Evolutionary conservation across 1,139 yeast species (phyloP).

Genomic region (Yamadazyma pseudoaaseri): DNA sequence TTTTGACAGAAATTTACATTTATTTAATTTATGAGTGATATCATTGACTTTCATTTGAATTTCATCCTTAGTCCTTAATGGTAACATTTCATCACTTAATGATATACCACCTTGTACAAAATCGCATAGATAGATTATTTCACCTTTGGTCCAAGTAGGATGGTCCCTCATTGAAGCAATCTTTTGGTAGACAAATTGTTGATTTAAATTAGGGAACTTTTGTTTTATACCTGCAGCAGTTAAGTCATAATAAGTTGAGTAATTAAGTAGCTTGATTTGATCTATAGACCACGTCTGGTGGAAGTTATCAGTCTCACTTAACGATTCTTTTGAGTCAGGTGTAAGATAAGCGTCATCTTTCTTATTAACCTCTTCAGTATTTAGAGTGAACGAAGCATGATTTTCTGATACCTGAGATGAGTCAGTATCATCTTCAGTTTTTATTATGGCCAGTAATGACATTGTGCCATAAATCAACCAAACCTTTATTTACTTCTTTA

Average conservation of each 20-base stretch:
- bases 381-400: constrained; percentile 3
- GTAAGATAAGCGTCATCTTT: constrained; percentile 14
- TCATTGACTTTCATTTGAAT: constrained; percentile 4
- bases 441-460: neutral
- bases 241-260: constrained; percentile 12
- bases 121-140: constrained; percentile 9
- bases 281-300: constrained; percentile 8
- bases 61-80: constrained; percentile 7
- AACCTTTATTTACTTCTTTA: too few species aligned
- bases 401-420: neutral
- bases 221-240: constrained; percentile 6
- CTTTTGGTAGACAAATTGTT: constrained; percentile 3
- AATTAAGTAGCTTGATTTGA: constrained; percentile 9
- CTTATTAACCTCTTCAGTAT: neutral
- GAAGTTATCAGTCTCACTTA: constrained; percentile 13
- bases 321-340: constrained; percentile 16
- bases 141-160: constrained; percentile 13
- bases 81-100: constrained; percentile 7
- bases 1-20: constrained; percentile 1
- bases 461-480: neutral
- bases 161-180: neutral
- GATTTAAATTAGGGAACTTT: constrained; percentile 5
- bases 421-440: neutral
- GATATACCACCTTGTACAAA: constrained; percentile 2
- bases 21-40: neutral